Conservation (phyloP, 129 eudicot species). For the Escallonia rubra region DNA sequence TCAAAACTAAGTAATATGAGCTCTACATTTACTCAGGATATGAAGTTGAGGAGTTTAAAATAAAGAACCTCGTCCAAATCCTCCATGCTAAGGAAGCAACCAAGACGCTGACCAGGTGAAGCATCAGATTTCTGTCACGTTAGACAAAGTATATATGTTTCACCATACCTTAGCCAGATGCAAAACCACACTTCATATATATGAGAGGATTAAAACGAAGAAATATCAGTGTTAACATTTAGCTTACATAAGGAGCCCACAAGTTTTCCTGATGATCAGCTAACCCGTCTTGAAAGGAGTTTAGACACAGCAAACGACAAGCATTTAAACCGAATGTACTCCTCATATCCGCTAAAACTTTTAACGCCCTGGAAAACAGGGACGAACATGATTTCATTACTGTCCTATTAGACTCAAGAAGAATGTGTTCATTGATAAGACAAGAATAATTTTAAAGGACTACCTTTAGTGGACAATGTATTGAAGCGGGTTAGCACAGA, state of each 20-base stretch:
- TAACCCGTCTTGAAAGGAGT: slow-evolving; percentile 57
- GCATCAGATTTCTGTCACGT: slow-evolving; percentile 40
- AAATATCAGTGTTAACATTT: slow-evolving; percentile 8
- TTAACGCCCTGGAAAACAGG: slow-evolving; percentile 58
- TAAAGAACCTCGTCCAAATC: slow-evolving; percentile 68
- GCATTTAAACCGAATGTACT: slow-evolving; percentile 69
- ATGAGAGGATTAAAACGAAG: neutral
- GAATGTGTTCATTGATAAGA: neutral
- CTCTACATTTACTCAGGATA: slow-evolving; percentile 3
- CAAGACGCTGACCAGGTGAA: slow-evolving; percentile 41
- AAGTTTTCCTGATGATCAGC: slow-evolving; percentile 52
- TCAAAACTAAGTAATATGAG: neutral
- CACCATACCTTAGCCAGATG: neutral
- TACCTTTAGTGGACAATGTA: neutral
- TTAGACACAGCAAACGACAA: slow-evolving; percentile 79
- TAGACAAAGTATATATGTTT: slow-evolving; percentile 8
- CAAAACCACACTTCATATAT: slow-evolving; percentile 3
- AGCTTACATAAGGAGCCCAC: slow-evolving; percentile 77
- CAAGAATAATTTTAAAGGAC: neutral
- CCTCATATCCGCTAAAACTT: slow-evolving; percentile 75
- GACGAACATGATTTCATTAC: slow-evolving; percentile 11
- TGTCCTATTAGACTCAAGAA: slow-evolving; percentile 12
- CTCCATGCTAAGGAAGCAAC: slow-evolving; percentile 62
- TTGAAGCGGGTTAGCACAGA: neutral
- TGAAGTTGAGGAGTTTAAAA: neutral